Conservation (phyloP, 305 asterid genomes). For the Petunia hybrid region DNA sequence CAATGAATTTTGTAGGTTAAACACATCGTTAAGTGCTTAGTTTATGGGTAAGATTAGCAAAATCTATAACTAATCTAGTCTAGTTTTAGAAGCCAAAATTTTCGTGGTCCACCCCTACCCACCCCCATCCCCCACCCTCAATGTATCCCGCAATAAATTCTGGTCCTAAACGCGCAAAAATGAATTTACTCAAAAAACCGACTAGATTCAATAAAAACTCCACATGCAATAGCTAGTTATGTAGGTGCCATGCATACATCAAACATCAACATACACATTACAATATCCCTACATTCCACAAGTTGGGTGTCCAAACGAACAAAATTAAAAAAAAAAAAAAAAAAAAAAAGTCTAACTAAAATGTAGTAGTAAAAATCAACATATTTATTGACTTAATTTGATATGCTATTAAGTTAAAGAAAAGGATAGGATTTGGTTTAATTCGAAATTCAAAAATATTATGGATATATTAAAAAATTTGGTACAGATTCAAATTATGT, state of each 20-base stretch:
- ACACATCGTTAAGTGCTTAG: neutral
- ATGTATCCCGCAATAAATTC: neutral
- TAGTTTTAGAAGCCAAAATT: neutral
- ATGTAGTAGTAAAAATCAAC: no score
- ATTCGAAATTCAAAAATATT: no score
- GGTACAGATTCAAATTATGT: no score
- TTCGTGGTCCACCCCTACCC: neutral
- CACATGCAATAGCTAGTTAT: neutral
- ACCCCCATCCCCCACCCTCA: neutral
- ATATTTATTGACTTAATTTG: no score
- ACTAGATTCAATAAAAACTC: neutral
- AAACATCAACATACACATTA: neutral
- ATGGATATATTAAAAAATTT: no score
- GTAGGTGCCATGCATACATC: neutral
- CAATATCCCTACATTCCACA: neutral
- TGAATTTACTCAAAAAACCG: neutral
- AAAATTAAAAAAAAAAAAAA: no score
- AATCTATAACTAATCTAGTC: neutral
- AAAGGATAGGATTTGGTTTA: no score
- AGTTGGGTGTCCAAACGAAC: no score
- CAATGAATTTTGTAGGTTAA: neutral
- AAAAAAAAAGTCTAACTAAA: no score
- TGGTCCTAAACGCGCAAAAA: neutral
- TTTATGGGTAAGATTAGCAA: neutral
- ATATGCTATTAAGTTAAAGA: no score